Conservation (phyloP, 164 flowering plant genomes). For the Liriodendron chinense region DNA sequence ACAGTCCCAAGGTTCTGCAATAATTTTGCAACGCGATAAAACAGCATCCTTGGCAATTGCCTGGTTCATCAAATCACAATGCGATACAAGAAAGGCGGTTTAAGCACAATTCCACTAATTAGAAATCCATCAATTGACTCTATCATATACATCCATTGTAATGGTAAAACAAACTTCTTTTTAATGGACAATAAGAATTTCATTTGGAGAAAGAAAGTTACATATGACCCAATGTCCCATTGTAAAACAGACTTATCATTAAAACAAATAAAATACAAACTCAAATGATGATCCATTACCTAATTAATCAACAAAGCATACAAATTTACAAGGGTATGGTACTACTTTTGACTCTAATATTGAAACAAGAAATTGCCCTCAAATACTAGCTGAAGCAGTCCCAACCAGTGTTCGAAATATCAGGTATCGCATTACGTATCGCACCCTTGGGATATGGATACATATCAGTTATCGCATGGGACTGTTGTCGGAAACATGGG, state of each 20-base stretch:
- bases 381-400: too few species aligned
- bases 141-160: too few species aligned
- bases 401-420: too few species aligned
- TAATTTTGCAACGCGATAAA: conserved; percentile 82
- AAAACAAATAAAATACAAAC: too few species aligned
- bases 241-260: not conserved
- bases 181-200: not conserved
- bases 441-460: too few species aligned
- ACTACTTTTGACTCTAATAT: too few species aligned
- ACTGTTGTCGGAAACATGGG: too few species aligned
- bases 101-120: not conserved
- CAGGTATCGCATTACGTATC: too few species aligned
- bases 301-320: not conserved
- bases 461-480: too few species aligned
- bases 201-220: not conserved
- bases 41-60: conserved; percentile 88
- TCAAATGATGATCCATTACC: not conserved
- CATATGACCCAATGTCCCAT: not conserved
- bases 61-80: conserved; percentile 35
- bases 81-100: not conserved
- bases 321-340: too few species aligned
- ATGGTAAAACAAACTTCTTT: not conserved
- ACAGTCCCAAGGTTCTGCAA: conserved; percentile 99
- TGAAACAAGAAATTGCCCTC: too few species aligned
- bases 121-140: not conserved